Evolutionary conservation across 345 rosid species (phyloP).

Genomic region (Turnera subulata): DNA sequence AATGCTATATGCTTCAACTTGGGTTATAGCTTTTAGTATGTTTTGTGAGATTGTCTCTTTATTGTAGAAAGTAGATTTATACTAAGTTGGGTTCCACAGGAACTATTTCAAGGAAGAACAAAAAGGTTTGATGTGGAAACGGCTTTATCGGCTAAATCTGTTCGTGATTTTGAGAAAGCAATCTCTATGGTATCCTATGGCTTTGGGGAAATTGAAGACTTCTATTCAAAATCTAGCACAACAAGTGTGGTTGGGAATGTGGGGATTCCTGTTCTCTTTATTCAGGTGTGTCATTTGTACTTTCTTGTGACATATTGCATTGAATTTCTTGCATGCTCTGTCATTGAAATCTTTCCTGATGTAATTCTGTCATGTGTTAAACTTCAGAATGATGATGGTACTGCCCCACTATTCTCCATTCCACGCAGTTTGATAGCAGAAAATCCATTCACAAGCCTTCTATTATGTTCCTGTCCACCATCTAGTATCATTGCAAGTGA

Average conservation of each 20-base stretch:
- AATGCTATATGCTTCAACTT: conserved; percentile 8
- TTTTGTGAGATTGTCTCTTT: not conserved
- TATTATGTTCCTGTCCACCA: conserved; percentile 55
- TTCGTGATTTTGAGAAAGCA: conserved; percentile 85
- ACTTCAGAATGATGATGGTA: conserved; percentile 66
- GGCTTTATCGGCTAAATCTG: conserved; percentile 72
- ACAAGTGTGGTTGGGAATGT: conserved; percentile 58
- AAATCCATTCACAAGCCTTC: conserved; percentile 89
- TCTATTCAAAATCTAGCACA: conserved; percentile 74
- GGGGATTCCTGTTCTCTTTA: conserved; percentile 88
- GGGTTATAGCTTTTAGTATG: not conserved
- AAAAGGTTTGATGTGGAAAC: conserved; percentile 80
- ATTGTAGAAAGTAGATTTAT: conserved; percentile 7
- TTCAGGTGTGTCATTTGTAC: conserved; percentile 53
- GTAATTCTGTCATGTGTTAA: conserved; percentile 18
- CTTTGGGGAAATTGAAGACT: conserved; percentile 66
- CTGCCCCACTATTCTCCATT: conserved; percentile 63
- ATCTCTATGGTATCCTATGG: conserved; percentile 87
- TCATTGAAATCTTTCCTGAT: conserved; percentile 18
- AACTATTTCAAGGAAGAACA: conserved; percentile 75
- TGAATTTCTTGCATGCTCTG: conserved; percentile 2
- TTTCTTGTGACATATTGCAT: conserved; percentile 13
- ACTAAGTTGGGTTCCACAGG: conserved; percentile 40
- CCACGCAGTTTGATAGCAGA: conserved; percentile 83
- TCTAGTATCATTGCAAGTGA: conserved; percentile 25